These are phyloP conservation scores for Austroboletus sp. DNA, from an alignment of 1,284 basidiomycete species.

Conservation along the genomic window DNA sequence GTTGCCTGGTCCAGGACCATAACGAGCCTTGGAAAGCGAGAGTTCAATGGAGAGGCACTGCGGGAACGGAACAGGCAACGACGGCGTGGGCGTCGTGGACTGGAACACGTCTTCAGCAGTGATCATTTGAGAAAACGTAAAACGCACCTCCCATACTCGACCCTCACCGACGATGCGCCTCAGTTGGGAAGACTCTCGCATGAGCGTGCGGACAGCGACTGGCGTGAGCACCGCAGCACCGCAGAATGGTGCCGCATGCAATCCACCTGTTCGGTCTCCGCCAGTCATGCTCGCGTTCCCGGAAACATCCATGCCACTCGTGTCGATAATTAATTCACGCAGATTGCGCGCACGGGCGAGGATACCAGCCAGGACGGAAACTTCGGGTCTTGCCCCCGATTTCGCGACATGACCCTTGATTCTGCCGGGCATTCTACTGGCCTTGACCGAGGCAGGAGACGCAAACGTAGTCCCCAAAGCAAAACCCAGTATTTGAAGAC, in stretches of 20 bases:
- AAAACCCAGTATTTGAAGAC: constrained; percentile 15
- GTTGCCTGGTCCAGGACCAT: constrained; percentile 11
- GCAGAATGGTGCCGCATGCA: background rate
- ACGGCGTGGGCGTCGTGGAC: constrained; percentile 14
- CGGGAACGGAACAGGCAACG: constrained; percentile 8
- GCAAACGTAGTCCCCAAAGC: constrained; percentile 17
- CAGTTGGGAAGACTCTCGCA: constrained; percentile 21
- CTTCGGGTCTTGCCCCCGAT: constrained; percentile 10
- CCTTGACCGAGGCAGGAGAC: background rate
- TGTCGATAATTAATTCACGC: constrained; percentile 19
- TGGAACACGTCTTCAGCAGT: constrained; percentile 3
- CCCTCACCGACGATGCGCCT: constrained; percentile 47
- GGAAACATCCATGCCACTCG: background rate
- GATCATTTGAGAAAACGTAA: background rate
- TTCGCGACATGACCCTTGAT: background rate
- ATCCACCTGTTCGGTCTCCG: background rate
- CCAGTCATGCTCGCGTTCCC: background rate
- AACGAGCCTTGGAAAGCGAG: constrained; percentile 9
- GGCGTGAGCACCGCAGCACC: constrained; percentile 13
- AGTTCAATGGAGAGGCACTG: constrained; percentile 14
- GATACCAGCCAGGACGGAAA: constrained; percentile 9
- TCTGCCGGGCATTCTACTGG: background rate
- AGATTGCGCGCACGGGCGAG: constrained; percentile 15
- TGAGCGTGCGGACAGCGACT: constrained; percentile 17
- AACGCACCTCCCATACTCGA: constrained; percentile 52